These are phyloP conservation scores for Lasiodiplodia theobromae DNA, from an alignment of 2,329 filamentous ascomycete genomes.

Conservation along the genomic window DNA sequence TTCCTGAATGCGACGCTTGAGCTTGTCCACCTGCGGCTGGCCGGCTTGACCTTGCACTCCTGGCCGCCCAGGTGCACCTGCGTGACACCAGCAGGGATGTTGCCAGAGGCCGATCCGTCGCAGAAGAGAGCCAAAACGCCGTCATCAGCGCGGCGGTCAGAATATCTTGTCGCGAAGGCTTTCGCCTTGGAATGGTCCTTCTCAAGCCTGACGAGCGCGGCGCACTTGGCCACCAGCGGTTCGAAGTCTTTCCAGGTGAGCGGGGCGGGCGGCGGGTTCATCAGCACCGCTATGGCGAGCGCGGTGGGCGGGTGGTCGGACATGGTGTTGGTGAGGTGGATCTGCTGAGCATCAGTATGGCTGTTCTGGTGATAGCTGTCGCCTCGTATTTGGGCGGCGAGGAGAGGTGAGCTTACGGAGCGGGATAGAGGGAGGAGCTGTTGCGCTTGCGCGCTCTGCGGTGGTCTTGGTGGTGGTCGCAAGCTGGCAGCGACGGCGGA, in stretches of 20 bases:
- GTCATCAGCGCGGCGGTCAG: background rate
- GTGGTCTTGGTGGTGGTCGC: background rate
- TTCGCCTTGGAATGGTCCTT: background rate
- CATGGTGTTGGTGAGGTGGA: background rate
- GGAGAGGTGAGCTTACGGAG: background rate
- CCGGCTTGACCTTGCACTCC: background rate
- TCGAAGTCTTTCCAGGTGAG: background rate
- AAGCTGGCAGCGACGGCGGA: background rate
- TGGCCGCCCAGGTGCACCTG: background rate
- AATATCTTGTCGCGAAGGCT: background rate
- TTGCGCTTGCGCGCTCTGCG: background rate
- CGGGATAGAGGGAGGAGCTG: background rate
- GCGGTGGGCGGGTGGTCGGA: background rate
- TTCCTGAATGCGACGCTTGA: background rate
- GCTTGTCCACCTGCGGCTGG: background rate
- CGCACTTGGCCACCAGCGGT: background rate
- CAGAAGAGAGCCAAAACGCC: background rate
- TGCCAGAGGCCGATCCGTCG: background rate
- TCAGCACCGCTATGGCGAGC: background rate
- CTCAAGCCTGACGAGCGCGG: background rate
- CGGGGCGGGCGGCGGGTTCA: background rate
- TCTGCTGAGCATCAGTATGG: background rate
- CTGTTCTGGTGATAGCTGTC: background rate
- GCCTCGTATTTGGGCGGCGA: background rate
- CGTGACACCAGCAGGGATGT: background rate